Conservation (phyloP, 2,329 filamentous ascomycete species). For the Fusarium neocosmosporiellum region DNA sequence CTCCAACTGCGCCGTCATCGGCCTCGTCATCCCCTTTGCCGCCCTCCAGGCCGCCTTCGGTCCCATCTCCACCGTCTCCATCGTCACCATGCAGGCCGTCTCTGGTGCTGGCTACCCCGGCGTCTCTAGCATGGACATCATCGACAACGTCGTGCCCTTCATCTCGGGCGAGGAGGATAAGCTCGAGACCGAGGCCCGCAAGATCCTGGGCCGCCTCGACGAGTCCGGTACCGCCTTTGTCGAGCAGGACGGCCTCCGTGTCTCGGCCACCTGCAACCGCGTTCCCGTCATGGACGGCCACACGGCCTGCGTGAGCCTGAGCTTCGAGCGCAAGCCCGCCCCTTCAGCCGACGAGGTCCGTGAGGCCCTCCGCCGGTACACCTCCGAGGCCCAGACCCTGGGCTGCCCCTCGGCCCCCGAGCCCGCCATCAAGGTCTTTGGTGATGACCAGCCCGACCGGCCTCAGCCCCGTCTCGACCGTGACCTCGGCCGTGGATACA, state of each 20-base stretch:
- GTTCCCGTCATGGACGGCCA: constrained; percentile 97
- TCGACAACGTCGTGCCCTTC: constrained; percentile 96
- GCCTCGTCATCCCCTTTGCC: constrained; percentile 93
- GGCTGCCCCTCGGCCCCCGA: constrained; percentile 89
- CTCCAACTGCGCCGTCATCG: constrained; percentile 97
- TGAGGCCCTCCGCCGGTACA: constrained; percentile 82
- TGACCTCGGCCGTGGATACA: constrained; percentile 86
- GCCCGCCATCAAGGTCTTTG: constrained; percentile 84
- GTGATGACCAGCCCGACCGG: constrained; percentile 80
- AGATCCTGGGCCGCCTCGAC: constrained; percentile 87
- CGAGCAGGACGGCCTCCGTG: constrained; percentile 78
- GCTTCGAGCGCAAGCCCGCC: constrained; percentile 79
- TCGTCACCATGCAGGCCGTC: constrained; percentile 95
- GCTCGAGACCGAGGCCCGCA: constrained; percentile 92
- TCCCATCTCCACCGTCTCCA: constrained; percentile 77
- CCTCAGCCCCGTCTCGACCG: constrained; percentile 93
- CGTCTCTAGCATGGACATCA: constrained; percentile 92
- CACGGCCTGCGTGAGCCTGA: constrained; percentile 90
- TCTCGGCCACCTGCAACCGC: constrained; percentile 91
- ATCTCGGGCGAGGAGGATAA: constrained; percentile 97
- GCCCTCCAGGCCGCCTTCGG: constrained; percentile 90
- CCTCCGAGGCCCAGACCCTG: constrained; percentile 82
- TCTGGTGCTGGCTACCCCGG: constrained; percentile 93
- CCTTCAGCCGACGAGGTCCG: constrained; percentile 82
- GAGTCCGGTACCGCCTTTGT: constrained; percentile 77